Conservation (phyloP, 768 basidiomycete species). For the Suillus variegatus region DNA sequence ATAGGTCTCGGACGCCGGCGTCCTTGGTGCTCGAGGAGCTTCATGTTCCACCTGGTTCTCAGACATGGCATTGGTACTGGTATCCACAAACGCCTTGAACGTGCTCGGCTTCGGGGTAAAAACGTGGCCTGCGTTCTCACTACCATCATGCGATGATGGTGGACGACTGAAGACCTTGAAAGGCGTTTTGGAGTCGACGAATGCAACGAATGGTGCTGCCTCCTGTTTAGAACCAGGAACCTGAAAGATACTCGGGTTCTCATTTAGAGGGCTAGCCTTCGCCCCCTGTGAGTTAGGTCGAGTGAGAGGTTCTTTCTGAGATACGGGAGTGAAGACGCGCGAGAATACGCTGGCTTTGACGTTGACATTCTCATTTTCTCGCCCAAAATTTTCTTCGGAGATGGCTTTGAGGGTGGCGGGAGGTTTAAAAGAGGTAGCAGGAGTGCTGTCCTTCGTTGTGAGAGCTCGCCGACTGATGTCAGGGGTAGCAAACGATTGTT, state of each 20-base stretch:
- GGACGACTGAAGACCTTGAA: slow-evolving; percentile 73
- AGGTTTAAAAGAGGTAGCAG: slow-evolving; percentile 20
- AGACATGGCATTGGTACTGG: slow-evolving; percentile 15
- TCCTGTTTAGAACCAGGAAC: slow-evolving; percentile 15
- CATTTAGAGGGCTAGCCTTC: slow-evolving; percentile 19
- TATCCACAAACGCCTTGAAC: slow-evolving; percentile 42
- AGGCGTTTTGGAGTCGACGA: slow-evolving; percentile 40
- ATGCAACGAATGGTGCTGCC: slow-evolving; percentile 42
- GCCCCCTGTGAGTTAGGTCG: slow-evolving; percentile 23
- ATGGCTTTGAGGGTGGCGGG: slow-evolving; percentile 33
- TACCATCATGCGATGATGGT: slow-evolving; percentile 43
- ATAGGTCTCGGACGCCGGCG: slow-evolving; percentile 19
- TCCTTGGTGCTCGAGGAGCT: slow-evolving; percentile 18
- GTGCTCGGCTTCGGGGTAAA: slow-evolving; percentile 48
- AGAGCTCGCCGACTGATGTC: slow-evolving; percentile 44
- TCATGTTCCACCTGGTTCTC: slow-evolving; percentile 13
- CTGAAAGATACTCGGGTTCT: slow-evolving; percentile 12
- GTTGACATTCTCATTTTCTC: background rate
- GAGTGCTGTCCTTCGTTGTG: slow-evolving; percentile 30
- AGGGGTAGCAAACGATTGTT: slow-evolving; percentile 40
- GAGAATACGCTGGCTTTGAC: slow-evolving; percentile 48
- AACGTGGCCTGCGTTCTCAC: slow-evolving; percentile 36
- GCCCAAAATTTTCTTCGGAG: slow-evolving; percentile 35
- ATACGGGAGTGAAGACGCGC: slow-evolving; percentile 65
- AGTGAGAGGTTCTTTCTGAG: slow-evolving; percentile 37